phyloP scores from a whole-genome alignment of 805 yeast genomes.

The Myxozyma lipomycoides region DNA sequence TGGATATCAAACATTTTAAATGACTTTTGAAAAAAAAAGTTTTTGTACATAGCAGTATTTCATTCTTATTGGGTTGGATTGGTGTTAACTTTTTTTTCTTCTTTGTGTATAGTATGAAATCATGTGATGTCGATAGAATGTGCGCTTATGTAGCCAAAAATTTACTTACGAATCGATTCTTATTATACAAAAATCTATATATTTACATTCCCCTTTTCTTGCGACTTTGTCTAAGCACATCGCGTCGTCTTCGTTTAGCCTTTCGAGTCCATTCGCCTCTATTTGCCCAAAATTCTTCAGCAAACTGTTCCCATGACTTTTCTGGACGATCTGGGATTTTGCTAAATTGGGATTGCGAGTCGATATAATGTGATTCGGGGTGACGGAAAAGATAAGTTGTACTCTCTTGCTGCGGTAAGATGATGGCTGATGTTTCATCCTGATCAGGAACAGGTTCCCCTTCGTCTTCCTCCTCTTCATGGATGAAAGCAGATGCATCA shows the following conservation, averaged over 20 bases:
- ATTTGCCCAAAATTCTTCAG: slow-evolving; percentile 72
- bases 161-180: too few species aligned
- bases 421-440: too few species aligned
- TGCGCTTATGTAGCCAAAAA: not conserved
- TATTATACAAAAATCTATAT: too few species aligned
- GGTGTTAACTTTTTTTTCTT: not conserved
- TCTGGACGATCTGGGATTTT: slow-evolving; percentile 43
- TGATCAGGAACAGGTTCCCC: too few species aligned
- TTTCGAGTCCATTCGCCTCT: slow-evolving; percentile 77
- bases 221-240: slow-evolving; percentile 56
- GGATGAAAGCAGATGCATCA: not conserved
- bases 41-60: too few species aligned
- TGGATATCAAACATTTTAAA: too few species aligned
- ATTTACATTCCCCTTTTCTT: slow-evolving; percentile 40
- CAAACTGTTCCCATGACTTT: slow-evolving; percentile 51
- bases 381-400: slow-evolving; percentile 76
- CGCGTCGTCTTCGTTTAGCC: slow-evolving; percentile 71
- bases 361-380: slow-evolving; percentile 77
- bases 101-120: not conserved
- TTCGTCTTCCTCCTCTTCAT: too few species aligned
- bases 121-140: not conserved
- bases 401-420: too few species aligned
- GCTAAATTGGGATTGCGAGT: slow-evolving; percentile 75
- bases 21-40: too few species aligned
- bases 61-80: too few species aligned